phyloP scores from a whole-genome alignment of 352 stramenopile genomes.

The Pythium volutum region DNA sequence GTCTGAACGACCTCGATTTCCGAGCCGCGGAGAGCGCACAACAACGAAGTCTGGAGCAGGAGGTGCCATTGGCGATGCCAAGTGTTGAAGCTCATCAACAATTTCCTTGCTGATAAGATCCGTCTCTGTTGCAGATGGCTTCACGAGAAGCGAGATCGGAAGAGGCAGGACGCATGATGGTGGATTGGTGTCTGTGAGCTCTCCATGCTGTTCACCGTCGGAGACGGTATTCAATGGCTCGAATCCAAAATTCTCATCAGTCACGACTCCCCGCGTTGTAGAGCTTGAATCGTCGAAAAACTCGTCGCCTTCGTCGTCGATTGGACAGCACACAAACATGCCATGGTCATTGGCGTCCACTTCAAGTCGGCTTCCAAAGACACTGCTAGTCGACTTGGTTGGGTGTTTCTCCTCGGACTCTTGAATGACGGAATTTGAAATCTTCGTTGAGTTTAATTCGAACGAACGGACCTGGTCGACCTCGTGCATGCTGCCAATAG shows the following conservation, averaged over 20 bases:
- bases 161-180: neutral
- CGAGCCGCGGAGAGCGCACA: constrained; percentile 7
- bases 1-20: neutral
- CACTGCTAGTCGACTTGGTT: neutral
- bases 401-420: neutral
- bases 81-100: neutral
- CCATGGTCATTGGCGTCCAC: neutral
- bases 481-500: neutral
- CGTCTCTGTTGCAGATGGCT: neutral
- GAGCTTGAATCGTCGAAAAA: neutral
- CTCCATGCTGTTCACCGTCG: neutral
- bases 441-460: neutral
- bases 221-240: neutral
- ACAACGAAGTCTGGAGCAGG: constrained; percentile 14
- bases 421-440: neutral
- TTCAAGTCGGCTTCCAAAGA: constrained; percentile 3
- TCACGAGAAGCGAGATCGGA: neutral
- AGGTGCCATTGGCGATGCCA: neutral
- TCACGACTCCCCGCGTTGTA: neutral
- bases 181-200: neutral
- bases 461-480: neutral
- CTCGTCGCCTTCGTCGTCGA: neutral
- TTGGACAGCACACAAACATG: neutral
- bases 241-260: neutral
- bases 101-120: neutral